phyloP scores from a whole-genome alignment of 2,329 filamentous ascomycete genomes.

The Xylariaceae sp. region DNA sequence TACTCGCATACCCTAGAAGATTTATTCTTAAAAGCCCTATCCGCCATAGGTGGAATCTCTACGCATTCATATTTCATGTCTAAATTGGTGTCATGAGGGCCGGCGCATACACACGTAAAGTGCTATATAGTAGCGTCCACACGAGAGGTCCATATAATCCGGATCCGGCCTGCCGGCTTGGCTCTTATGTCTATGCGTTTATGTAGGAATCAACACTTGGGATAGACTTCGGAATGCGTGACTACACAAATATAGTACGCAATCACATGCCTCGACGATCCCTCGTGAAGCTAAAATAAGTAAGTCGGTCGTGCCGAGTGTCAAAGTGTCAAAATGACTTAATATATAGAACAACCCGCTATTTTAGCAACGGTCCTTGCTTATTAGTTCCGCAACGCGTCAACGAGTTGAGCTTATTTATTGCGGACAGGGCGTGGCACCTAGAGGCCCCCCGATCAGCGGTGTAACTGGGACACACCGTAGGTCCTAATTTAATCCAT shows the following conservation, averaged over 20 bases:
- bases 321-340: neutral
- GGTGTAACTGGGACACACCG: neutral
- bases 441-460: neutral
- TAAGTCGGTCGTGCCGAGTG: neutral
- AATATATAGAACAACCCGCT: neutral
- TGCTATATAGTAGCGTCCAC: neutral
- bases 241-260: neutral
- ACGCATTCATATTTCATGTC: neutral
- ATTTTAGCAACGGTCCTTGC: neutral
- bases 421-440: neutral
- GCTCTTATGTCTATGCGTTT: no score
- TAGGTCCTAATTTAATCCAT: no score
- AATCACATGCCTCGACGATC: neutral
- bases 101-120: neutral
- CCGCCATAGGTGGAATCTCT: neutral
- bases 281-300: neutral
- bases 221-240: neutral
- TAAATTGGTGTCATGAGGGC: neutral
- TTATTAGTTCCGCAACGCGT: neutral
- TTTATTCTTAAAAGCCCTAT: neutral
- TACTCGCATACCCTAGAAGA: no score
- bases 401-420: neutral
- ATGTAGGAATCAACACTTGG: neutral
- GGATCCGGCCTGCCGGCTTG: conserved; percentile 22
- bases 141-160: neutral